A percentile compares a stretch with the other conserved stretches of the same genome.
Evolutionary conservation across 148 eudicot genomes (phyloP).

Genomic region (Camellia japonica): DNA sequence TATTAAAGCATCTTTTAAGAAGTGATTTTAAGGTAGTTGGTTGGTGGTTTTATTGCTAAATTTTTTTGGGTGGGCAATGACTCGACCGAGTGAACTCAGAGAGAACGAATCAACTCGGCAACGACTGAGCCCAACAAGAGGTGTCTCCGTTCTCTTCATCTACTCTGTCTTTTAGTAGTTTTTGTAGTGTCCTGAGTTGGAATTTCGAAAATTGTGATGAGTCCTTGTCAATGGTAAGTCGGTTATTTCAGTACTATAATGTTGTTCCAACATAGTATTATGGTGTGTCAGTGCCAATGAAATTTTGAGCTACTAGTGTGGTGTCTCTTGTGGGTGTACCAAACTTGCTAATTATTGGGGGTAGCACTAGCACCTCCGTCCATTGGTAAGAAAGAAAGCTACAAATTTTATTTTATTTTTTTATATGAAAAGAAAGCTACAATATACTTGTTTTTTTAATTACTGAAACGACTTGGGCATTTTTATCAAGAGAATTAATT

Average conservation of each 20-base stretch:
- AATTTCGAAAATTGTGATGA: slow-evolving; percentile 2
- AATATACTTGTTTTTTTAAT: no score
- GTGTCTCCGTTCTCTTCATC: neutral
- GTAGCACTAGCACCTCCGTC: neutral
- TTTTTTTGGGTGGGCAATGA: slow-evolving; percentile 30
- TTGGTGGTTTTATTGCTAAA: neutral
- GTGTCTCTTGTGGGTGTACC: neutral
- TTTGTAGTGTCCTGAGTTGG: neutral
- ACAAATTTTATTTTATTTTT: neutral
- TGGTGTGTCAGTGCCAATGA: no score
- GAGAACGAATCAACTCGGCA: slow-evolving; percentile 23
- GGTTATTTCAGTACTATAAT: slow-evolving; percentile 7
- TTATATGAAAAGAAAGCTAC: no score
- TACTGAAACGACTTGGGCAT: no score
- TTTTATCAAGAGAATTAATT: no score
- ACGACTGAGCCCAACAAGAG: slow-evolving; percentile 23
- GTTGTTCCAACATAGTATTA: neutral
- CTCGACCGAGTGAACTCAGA: slow-evolving; percentile 23
- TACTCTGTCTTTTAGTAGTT: neutral
- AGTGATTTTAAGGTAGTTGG: neutral
- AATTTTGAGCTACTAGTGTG: neutral
- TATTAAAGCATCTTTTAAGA: neutral
- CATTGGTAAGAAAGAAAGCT: neutral
- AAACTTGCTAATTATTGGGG: neutral
- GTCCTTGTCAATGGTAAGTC: slow-evolving; percentile 20